Conservation (phyloP, 768 basidiomycete species). For the Pholiota conissans region DNA sequence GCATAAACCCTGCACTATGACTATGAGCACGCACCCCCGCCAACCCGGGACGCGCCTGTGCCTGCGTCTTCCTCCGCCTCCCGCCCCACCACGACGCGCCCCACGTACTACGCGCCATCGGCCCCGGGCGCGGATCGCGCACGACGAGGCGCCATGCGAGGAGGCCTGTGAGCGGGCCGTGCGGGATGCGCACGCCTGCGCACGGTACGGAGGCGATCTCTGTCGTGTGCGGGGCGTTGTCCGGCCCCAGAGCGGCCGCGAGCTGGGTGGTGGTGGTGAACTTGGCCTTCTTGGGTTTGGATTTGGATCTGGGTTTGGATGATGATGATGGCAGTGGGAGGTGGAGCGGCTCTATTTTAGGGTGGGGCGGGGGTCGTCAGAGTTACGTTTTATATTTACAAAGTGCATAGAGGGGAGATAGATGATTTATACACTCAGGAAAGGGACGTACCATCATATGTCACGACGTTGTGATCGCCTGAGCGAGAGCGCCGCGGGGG, state of each 20-base stretch:
- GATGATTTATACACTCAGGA: no score
- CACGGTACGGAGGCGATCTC: slow-evolving; percentile 32
- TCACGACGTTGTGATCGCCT: neutral
- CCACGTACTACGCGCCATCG: slow-evolving; percentile 9
- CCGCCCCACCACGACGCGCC: slow-evolving; percentile 13
- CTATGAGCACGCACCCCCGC: no score
- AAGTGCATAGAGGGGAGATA: no score
- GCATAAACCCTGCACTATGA: no score
- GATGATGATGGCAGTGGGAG: slow-evolving; percentile 8
- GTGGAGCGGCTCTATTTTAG: neutral
- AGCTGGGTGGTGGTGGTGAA: slow-evolving; percentile 19
- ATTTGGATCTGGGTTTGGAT: slow-evolving; percentile 18
- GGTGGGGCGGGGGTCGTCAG: neutral
- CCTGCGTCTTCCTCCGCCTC: neutral
- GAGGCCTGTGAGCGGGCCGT: slow-evolving; percentile 28
- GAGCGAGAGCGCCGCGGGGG: neutral
- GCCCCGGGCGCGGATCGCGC: slow-evolving; percentile 11
- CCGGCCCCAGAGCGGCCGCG: slow-evolving; percentile 25
- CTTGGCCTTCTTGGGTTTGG: no score
- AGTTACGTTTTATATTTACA: no score
- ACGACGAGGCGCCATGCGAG: slow-evolving; percentile 33
- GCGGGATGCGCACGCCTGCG: slow-evolving; percentile 29
- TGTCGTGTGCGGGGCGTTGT: slow-evolving; percentile 24
- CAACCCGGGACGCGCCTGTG: neutral
- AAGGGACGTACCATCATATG: neutral